Base-by-base conservation (phyloP, 1,284 basidiomycete species). In the Puccinia brachypodii region DNA sequence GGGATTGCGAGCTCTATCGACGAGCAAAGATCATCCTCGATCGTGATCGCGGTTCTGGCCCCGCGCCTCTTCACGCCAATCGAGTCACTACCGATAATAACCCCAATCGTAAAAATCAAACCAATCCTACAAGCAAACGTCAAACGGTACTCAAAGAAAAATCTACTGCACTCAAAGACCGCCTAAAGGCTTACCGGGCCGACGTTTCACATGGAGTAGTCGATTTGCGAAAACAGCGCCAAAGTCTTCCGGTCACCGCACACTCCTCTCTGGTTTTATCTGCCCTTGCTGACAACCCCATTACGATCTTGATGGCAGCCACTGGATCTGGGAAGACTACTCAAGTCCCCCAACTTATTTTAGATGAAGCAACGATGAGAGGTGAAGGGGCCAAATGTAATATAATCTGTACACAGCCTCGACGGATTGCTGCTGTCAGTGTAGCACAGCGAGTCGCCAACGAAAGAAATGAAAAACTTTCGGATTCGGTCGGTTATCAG, bases 301-400 rank as follows among this genome's bases (percentile, higher is more conserved):
- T 98, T 81, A 94, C 93, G 0, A 93, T 98, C 83, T 92, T 93
- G 84, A 95, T 96, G 93, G 96, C 95, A 36, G 92, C 94, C 1
- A 98, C 96, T 0, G 95, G 96, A 62, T 97, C 94, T 0, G 96
- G 96, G 11, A 98, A 98, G 88, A 97, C 95, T 9, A 98, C 96
- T 0, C 96, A 98, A 86, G 91, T 98, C 53, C 96, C 96, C 1
- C 96, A 98, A 87, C 89, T 98, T 72, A 91, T 98, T 83, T 90
- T 98, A 72, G 95, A 98, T 85, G 90, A 93, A 74, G 92, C 89
- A 85, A 96, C 95, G 84, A 89, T 92, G 40, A 89, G 89, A 44
- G 93, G 91, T 38, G 89, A 93, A 82, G 96, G 96, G 19, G 92
- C 93, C 0, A 88, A 89, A 74, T 98, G 95, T 88, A 97, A 98